Evolutionary conservation across 2,329 filamentous ascomycete species (phyloP).

Genomic region (Exophiala spinifera): DNA sequence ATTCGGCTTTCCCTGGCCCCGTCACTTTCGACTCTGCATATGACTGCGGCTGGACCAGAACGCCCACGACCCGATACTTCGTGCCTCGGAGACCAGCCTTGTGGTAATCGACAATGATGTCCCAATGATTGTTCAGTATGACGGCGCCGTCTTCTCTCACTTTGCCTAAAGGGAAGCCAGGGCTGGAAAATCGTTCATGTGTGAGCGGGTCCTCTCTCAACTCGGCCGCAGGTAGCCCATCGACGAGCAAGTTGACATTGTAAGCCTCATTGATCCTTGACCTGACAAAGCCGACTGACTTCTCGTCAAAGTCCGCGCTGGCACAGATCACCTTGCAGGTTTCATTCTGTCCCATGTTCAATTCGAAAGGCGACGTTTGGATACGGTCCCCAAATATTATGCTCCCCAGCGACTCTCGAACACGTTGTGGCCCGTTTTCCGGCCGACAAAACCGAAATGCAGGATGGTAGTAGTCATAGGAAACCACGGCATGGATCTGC

Average conservation of each 20-base stretch:
- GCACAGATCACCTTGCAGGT: constrained; percentile 79
- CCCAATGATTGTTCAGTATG: constrained; percentile 88
- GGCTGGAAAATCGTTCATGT: constrained; percentile 78
- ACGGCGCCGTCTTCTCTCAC: constrained; percentile 55
- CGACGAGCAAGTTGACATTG: constrained; percentile 92
- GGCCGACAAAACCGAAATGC: constrained; percentile 86
- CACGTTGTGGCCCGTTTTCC: constrained; percentile 68
- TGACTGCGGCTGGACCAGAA: constrained; percentile 80
- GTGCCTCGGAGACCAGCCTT: constrained; percentile 59
- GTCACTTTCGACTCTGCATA: constrained; percentile 40
- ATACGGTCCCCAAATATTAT: constrained; percentile 97
- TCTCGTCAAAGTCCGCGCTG: constrained; percentile 61
- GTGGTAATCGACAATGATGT: constrained; percentile 92
- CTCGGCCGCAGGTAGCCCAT: constrained; percentile 88
- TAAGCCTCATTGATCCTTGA: constrained; percentile 78
- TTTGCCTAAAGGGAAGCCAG: constrained; percentile 77
- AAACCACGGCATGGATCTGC: constrained; percentile 84
- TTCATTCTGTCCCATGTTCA: constrained; percentile 83
- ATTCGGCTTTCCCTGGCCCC: constrained; percentile 59
- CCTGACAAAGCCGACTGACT: constrained; percentile 75
- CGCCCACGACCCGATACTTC: constrained; percentile 84
- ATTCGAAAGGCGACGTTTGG: constrained; percentile 89
- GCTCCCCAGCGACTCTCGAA: constrained; percentile 87
- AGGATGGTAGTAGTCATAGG: constrained; percentile 92
- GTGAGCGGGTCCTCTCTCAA: constrained; percentile 73